Evolutionary conservation across 371 early-diverging fungal species (phyloP).

Genomic region (Ordospora colligata): DNA sequence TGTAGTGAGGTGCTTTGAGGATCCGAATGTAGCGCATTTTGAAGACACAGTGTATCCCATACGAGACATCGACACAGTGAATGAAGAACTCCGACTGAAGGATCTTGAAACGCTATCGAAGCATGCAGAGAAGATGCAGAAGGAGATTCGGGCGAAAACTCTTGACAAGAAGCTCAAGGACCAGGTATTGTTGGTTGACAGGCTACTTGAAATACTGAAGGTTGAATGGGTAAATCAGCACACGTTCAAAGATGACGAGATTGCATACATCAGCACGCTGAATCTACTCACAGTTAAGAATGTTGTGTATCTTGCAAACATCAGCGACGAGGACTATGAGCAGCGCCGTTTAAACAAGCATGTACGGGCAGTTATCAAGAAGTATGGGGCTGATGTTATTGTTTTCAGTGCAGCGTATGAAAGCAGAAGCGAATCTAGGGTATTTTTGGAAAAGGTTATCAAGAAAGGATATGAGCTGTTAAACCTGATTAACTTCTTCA

Average conservation of each 20-base stretch:
- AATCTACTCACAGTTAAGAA: conserved; percentile 89
- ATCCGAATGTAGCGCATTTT: conserved; percentile 80
- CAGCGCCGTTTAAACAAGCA: conserved; percentile 74
- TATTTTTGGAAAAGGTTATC: conserved; percentile 69
- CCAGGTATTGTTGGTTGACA: conserved; percentile 63
- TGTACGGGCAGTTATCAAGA: conserved; percentile 46
- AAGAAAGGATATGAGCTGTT: conserved; percentile 77
- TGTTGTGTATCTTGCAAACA: conserved; percentile 86
- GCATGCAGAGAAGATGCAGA: conserved; percentile 37
- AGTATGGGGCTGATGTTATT: conserved; percentile 44
- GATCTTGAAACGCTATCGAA: conserved; percentile 76
- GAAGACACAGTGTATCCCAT: conserved; percentile 84
- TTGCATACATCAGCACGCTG: conserved; percentile 77
- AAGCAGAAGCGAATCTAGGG: conserved; percentile 65
- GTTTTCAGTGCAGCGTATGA: conserved; percentile 47
- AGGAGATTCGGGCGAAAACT: conserved; percentile 44
- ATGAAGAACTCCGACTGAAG: conserved; percentile 82
- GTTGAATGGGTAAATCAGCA: conserved; percentile 76
- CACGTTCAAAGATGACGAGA: conserved; percentile 67
- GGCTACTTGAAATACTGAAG: conserved; percentile 68
- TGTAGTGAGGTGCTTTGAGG: conserved; percentile 81
- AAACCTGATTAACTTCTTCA: conserved; percentile 85
- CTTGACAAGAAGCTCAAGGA: conserved; percentile 55
- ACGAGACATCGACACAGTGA: conserved; percentile 85
- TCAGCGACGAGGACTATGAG: conserved; percentile 72